These are phyloP conservation scores for Eucalyptus urophylla DNA, from an alignment of 345 rosid species.

Conservation along the genomic window DNA sequence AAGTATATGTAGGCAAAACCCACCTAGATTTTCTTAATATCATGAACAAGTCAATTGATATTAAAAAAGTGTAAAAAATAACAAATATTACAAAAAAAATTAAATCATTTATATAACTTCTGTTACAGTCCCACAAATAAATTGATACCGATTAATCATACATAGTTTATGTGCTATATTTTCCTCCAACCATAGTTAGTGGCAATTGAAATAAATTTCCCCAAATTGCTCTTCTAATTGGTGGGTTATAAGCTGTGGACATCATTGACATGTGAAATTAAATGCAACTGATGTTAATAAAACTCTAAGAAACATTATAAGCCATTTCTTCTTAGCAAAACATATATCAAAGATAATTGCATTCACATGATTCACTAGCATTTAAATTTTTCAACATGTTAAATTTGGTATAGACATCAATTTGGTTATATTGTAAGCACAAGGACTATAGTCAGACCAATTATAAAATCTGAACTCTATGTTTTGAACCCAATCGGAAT, in stretches of 20 bases:
- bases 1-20: not conserved
- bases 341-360: no score
- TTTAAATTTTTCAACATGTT: no score
- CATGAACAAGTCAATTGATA: not conserved
- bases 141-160: no score
- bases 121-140: accelerated
- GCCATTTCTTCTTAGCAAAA: not conserved
- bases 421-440: not conserved
- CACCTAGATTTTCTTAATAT: no score
- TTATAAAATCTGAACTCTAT: not conserved
- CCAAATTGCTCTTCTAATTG: not conserved
- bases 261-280: not conserved
- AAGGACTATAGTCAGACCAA: not conserved
- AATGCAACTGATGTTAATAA: not conserved
- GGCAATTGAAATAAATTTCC: not conserved
- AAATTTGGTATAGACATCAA: not conserved
- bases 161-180: not conserved
- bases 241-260: not conserved
- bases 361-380: not conserved
- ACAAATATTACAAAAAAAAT: accelerated
- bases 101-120: not conserved
- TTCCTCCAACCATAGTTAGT: not conserved
- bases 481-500: not conserved
- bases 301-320: no score
- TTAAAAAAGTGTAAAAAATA: no score